These are phyloP conservation scores for Phytomonas serpens DNA, from an alignment of 208 protist species.

Conservation along the genomic window DNA sequence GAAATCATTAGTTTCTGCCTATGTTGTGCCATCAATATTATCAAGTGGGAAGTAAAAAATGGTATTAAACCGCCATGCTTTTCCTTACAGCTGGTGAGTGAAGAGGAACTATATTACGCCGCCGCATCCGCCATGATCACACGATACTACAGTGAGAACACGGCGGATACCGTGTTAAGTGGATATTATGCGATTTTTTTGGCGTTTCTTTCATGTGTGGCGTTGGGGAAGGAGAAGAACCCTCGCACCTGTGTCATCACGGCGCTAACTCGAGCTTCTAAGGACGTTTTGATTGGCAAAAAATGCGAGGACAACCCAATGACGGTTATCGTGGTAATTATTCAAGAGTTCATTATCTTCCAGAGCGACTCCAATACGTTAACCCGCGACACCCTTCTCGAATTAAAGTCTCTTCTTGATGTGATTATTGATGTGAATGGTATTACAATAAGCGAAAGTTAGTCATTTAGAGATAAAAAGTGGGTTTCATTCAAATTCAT, in stretches of 20 bases:
- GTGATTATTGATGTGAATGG: conserved; percentile 35
- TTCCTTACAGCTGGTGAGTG: conserved; percentile 8
- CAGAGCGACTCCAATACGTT: conserved; percentile 63
- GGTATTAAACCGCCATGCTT: conserved; percentile 11
- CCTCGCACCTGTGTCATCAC: conserved; percentile 58
- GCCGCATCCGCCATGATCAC: conserved; percentile 22
- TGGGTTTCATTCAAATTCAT: neutral
- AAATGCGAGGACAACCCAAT: conserved; percentile 33
- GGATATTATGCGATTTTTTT: conserved; percentile 80
- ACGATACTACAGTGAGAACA: conserved; percentile 25
- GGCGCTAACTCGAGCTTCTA: conserved; percentile 35
- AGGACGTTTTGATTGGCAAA: conserved; percentile 17
- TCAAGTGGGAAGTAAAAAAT: conserved; percentile 35
- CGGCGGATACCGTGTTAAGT: conserved; percentile 53
- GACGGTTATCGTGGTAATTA: conserved; percentile 63
- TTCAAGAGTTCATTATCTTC: conserved; percentile 87
- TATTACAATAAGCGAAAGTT: conserved; percentile 28
- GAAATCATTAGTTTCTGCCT: conserved; percentile 45
- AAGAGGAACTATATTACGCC: neutral
- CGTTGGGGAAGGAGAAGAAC: conserved; percentile 10
- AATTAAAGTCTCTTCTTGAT: conserved; percentile 40
- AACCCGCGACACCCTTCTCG: conserved; percentile 39
- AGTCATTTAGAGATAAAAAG: neutral
- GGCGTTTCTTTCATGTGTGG: conserved; percentile 45
- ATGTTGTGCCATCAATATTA: conserved; percentile 73